Conservation (phyloP, 2,329 filamentous ascomycete species). For the Beauveria bassiana region DNA sequence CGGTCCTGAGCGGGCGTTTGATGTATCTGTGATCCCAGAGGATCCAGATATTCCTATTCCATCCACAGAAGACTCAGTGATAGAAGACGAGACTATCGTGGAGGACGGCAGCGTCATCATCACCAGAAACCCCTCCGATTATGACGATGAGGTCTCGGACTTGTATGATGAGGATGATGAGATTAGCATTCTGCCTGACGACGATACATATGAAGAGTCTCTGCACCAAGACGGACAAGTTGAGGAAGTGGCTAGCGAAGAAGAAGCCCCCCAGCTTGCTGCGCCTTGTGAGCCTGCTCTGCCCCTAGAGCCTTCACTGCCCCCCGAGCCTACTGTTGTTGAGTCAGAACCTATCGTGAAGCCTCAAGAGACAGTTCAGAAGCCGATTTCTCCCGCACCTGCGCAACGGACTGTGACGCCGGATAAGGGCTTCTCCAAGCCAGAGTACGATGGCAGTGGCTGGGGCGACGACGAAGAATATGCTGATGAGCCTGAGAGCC, state of each 20-base stretch:
- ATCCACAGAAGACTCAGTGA: constrained; percentile 65
- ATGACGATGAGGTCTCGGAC: constrained; percentile 57
- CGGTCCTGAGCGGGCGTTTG: constrained; percentile 35
- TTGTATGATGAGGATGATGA: constrained; percentile 44
- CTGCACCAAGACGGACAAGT: constrained; percentile 5
- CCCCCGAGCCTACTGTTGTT: not conserved
- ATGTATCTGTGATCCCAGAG: constrained; percentile 46
- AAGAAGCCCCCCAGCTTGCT: not conserved
- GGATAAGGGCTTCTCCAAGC: constrained; percentile 44
- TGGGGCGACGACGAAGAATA: constrained; percentile 50
- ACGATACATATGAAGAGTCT: constrained; percentile 23
- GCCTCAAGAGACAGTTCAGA: not conserved
- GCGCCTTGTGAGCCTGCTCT: not conserved
- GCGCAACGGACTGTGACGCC: constrained; percentile 40
- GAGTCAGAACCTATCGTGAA: not conserved
- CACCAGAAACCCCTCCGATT: constrained; percentile 56
- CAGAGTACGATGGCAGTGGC: constrained; percentile 55
- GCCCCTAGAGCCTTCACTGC: not conserved
- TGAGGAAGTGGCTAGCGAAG: constrained; percentile 30
- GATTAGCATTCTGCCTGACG: constrained; percentile 56
- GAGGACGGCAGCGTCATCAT: constrained; percentile 57
- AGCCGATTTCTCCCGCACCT: constrained; percentile 13
- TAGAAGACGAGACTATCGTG: constrained; percentile 46
- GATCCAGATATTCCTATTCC: constrained; percentile 89
- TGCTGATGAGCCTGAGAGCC: constrained; percentile 61